Evolutionary conservation across 176 grass and related monocot species (phyloP), one percentile per base, ranked within the genome.

Genomic region (maize (Zea mays)): DNA sequence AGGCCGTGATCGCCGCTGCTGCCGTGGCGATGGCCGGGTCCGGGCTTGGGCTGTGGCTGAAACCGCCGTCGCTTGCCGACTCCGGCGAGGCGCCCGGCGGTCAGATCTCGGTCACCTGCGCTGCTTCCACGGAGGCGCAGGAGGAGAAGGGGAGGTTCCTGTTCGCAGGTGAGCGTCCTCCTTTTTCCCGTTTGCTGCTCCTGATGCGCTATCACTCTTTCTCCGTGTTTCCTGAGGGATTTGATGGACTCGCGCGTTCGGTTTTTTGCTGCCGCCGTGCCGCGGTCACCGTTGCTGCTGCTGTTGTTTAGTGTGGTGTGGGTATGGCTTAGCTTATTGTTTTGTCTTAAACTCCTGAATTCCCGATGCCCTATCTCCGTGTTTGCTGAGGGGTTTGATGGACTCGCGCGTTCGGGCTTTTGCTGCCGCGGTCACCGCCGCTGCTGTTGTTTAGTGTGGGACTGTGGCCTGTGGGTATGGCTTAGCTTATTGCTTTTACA

Each of bases 21-120:
- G 88, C 85, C 9, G 85, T 80, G 59, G 85, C 88, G n/a, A 69
- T 79, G 6, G 88, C 72, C 5, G 88, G 85, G 11, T 90, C 91
- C 3, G 91, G 91, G 21, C 75, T 94, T 17, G 76, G 80, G 60
- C 70, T 90, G 15, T 88, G 88, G 75, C 65, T 90, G 59, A 67
- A 88, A 72, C 79, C 84, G 15, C 71, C 91, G 14, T 77, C 71
- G 38, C 77, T 86, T 21, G 65, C 76, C 13, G 88, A 94, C 81
- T 76, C 88, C 50, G 71, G 76, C 7, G 88, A 77, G 73, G 36
- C 4, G 51, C 49, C 14, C 38, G 43, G 56, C 37, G 42, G 64
- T 16, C 85, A 90, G 91, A 86, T 90, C 88, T 79, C 85, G 57
- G 62, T 85, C 4, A 46, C 72, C 56, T 16, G 59, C 17, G 14